Evolutionary conservation across 2,329 filamentous ascomycete genomes (phyloP), one percentile per base, ranked within the genome.

Genomic region (Fusarium liriodendri): DNA sequence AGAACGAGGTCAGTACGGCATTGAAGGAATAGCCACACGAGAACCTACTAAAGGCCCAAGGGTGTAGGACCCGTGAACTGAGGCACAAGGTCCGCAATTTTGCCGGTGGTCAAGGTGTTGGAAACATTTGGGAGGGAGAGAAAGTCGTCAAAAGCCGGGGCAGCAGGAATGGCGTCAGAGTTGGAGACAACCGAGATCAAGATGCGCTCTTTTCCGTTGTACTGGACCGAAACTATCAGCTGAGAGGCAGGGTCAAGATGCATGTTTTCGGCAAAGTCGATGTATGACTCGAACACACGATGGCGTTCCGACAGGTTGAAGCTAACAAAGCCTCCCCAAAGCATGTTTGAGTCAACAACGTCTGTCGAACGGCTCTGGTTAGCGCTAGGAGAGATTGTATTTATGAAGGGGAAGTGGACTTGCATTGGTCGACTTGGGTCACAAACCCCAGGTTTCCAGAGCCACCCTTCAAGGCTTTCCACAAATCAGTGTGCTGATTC

Each of bases 381-480:
- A 71, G 54, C 16, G 5, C 27, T 9, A 47, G 42, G 22, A 18
- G 45, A 16, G 4, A 22, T 6, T 5, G 22, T 18, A 18, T 9
- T 35, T 5, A 32, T 13, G 14, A 14, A 38, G 13, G 5, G 5
- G 13, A 16, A 27, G 10, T 14, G 9, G 18, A 25, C 47, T 59
- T 66, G 69, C 68, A 57, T 38, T 74, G 66, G 33, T 81, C 78
- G 8, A 79, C 61, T 13, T 76, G 71, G 16, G 84, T 81, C 20
- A 82, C 78, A 62, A 84, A 79, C n/a, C 84, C 85, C 52, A 86
- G 83, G 75, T 87, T 88, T 50, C 81, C 83, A 5, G 82, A 82
- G n/a, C 87, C 86, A 8, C 86, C 87, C 64, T 85, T 84, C 2
- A 87, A 78, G 0, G 85, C 86, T 64, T 82, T 82, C 77, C 80